Evolutionary conservation across 495 filamentous ascomycete species (phyloP).

Genomic region (Hypoxylon fuscum): DNA sequence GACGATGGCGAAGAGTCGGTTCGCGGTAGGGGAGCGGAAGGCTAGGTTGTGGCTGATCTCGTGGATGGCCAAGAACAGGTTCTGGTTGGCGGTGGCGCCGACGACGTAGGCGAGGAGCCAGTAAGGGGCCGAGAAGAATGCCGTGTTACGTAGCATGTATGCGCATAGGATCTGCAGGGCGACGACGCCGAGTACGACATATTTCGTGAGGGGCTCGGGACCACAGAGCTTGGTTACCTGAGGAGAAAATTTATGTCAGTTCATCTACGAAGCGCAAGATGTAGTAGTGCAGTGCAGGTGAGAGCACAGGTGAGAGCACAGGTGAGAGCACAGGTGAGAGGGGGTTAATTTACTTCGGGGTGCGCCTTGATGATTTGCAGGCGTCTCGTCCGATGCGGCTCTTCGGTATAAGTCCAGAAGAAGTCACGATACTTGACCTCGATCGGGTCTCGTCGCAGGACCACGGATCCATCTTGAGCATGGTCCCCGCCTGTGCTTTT

Average conservation of each 20-base stretch:
- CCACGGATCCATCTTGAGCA: slow-evolving; percentile 21
- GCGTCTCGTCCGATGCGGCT: slow-evolving; percentile 91
- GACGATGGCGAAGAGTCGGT: slow-evolving; percentile 86
- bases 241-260: slow-evolving; percentile 24
- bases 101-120: slow-evolving; percentile 89
- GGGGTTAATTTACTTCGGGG: slow-evolving; percentile 74
- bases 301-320: background rate
- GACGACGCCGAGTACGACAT: slow-evolving; percentile 85
- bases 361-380: slow-evolving; percentile 98
- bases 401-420: slow-evolving; percentile 98
- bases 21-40: slow-evolving; percentile 83
- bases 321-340: background rate
- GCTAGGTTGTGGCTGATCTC: slow-evolving; percentile 99
- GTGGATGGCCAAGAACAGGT: slow-evolving; percentile 98
- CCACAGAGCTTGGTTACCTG: slow-evolving; percentile 98
- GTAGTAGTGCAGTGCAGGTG: no score
- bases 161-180: slow-evolving; percentile 82
- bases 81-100: slow-evolving; percentile 97
- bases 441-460: slow-evolving; percentile 43
- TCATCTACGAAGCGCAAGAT: slow-evolving; percentile 3
- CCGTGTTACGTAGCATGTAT: slow-evolving; percentile 77
- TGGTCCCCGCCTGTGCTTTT: slow-evolving; percentile 36
- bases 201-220: slow-evolving; percentile 95
- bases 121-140: slow-evolving; percentile 84
- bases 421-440: slow-evolving; percentile 61